Conservation (phyloP, 176 grass and related monocot genomes). For the Carex pumila region DNA sequence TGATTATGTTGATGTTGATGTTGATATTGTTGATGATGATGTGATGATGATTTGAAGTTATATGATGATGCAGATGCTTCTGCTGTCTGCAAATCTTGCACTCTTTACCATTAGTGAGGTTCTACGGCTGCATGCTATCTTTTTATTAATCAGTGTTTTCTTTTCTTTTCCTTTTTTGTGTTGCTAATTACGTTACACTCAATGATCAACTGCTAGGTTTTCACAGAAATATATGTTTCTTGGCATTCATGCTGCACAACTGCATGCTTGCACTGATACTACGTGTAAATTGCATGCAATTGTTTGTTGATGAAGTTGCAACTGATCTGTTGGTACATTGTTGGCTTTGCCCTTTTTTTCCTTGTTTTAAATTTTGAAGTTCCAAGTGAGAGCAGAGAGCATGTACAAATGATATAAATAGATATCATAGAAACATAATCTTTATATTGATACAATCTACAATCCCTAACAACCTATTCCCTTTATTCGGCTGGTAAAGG, state of each 20-base stretch:
- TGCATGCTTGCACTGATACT: neutral
- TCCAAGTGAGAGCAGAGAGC: too few species aligned
- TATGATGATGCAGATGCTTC: slow-evolving; percentile 14
- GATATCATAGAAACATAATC: too few species aligned
- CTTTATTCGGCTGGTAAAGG: too few species aligned
- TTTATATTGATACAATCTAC: too few species aligned
- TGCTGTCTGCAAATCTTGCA: slow-evolving; percentile 35
- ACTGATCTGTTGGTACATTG: neutral
- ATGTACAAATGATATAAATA: too few species aligned
- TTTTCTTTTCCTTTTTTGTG: neutral
- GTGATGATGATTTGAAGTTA: slow-evolving; percentile 22
- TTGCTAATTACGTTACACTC: neutral
- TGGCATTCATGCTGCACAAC: neutral
- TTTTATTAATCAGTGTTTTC: neutral
- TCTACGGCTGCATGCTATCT: slow-evolving; percentile 13
- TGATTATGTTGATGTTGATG: slow-evolving; percentile 37
- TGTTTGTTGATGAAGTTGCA: neutral
- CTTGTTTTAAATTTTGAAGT: neutral
- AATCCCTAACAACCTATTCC: too few species aligned
- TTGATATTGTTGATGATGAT: slow-evolving; percentile 50
- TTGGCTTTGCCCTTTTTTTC: neutral
- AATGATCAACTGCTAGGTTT: neutral
- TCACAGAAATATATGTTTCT: neutral
- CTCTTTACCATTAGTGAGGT: slow-evolving; percentile 48
- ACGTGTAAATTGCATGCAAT: neutral